A percentile compares a stretch with the other conserved stretches of the same genome.
phyloP scores from a whole-genome alignment of 2,329 filamentous ascomycete species.

The Alternaria brassicae region DNA sequence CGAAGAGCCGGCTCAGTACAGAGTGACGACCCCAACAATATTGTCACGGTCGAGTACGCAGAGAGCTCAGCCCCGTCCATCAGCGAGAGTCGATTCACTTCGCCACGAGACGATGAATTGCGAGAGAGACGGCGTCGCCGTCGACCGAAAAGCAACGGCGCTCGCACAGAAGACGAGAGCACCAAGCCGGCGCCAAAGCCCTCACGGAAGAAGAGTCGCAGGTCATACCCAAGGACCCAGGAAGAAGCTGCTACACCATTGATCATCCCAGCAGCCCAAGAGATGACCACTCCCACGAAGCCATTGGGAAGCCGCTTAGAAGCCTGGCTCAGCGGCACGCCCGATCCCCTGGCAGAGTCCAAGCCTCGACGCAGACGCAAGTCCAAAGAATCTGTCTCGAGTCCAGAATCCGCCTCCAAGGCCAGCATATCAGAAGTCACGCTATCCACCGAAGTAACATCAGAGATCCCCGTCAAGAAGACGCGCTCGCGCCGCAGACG shows the following conservation, averaged over 20 bases:
- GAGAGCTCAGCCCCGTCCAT: constrained; percentile 26
- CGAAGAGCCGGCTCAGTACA: constrained; percentile 37
- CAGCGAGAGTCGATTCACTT: constrained; percentile 16
- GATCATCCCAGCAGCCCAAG: constrained; percentile 23
- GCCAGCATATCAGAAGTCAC: constrained; percentile 40
- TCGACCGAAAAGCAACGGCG: constrained; percentile 35
- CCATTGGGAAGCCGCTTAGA: constrained; percentile 63
- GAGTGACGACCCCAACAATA: constrained; percentile 30
- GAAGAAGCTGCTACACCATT: constrained; percentile 27
- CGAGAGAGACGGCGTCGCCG: constrained; percentile 40
- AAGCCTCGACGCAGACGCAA: constrained; percentile 46
- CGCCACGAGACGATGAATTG: constrained; percentile 31
- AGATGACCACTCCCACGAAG: constrained; percentile 50
- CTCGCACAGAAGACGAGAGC: constrained; percentile 34
- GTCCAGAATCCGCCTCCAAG: constrained; percentile 33
- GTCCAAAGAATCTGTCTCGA: constrained; percentile 43
- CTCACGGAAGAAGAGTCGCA: constrained; percentile 31
- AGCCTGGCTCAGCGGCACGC: constrained; percentile 66
- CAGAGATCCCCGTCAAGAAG: constrained; percentile 31
- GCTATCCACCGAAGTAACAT: constrained; percentile 31
- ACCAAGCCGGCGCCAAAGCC: constrained; percentile 29
- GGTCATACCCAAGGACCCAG: constrained; percentile 35
- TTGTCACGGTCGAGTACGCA: constrained; percentile 42
- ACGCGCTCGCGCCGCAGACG: constrained; percentile 42
- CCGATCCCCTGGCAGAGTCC: constrained; percentile 63